A percentile compares a stretch with the other conserved stretches of the same genome.
These are phyloP conservation scores for Ustilago lituana DNA, from an alignment of 1,284 basidiomycete genomes.

Conservation along the genomic window DNA sequence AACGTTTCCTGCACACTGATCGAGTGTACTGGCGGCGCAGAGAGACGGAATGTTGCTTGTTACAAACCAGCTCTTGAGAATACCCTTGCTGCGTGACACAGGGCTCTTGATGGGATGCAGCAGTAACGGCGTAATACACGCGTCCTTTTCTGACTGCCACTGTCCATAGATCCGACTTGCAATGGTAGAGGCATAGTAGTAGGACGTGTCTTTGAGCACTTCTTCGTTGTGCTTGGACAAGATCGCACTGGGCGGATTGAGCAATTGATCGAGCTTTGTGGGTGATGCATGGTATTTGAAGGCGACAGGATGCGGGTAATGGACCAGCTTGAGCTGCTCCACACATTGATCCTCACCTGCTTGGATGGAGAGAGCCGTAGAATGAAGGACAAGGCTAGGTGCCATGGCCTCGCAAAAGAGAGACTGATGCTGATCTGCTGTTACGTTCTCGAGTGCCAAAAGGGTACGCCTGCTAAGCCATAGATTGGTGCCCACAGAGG, in stretches of 20 bases:
- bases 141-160: constrained; percentile 8
- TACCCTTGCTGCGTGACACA: too few species aligned
- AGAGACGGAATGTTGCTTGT: background rate
- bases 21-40: background rate
- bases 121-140: constrained; percentile 12
- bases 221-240: constrained; percentile 19
- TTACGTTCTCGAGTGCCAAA: constrained; percentile 12
- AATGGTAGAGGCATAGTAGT: constrained; percentile 20
- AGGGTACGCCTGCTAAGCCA: constrained; percentile 24
- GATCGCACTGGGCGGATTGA: constrained; percentile 10
- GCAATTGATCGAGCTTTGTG: constrained; percentile 6
- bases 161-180: constrained; percentile 3
- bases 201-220: constrained; percentile 15
- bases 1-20: background rate
- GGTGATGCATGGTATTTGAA: constrained; percentile 20
- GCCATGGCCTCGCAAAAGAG: constrained; percentile 30
- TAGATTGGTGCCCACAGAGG: constrained; percentile 23
- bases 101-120: constrained; percentile 25
- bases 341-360: background rate
- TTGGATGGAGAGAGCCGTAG: background rate
- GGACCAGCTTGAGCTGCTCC: constrained; percentile 15
- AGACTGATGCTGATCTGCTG: constrained; percentile 12
- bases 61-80: background rate
- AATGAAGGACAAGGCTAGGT: constrained; percentile 9
- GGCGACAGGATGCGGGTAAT: constrained; percentile 24